phyloP scores from a whole-genome alignment of 805 yeast genomes.

The Metschnikowia noctiluminum region DNA sequence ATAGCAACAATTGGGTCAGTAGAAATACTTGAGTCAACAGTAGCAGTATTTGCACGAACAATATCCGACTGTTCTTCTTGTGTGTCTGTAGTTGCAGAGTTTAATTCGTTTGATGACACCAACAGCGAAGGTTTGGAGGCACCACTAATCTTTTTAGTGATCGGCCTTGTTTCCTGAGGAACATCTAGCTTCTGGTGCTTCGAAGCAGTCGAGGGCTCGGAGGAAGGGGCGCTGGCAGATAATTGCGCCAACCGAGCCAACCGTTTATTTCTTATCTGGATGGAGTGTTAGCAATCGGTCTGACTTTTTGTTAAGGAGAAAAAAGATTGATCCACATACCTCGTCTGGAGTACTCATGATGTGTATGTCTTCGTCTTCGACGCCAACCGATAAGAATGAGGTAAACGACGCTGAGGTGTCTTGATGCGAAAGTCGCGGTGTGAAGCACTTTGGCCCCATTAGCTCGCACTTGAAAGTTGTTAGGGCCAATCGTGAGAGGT shows the following conservation, averaged over 20 bases:
- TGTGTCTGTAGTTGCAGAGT: not conserved
- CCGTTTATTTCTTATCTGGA: slow-evolving; percentile 48
- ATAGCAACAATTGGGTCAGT: slow-evolving; percentile 20
- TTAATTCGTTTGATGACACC: not conserved
- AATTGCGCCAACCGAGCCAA: slow-evolving; percentile 45
- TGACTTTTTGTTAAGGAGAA: no score
- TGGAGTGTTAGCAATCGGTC: not conserved
- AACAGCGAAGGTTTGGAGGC: not conserved
- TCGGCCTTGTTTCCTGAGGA: no score
- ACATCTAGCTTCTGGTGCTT: slow-evolving; percentile 1
- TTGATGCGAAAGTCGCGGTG: not conserved
- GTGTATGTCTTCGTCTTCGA: not conserved
- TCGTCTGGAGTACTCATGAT: slow-evolving; percentile 19
- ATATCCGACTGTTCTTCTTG: not conserved
- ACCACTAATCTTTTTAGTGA: no score
- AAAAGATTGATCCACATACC: slow-evolving; percentile 10
- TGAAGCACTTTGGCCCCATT: not conserved
- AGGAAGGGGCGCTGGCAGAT: slow-evolving; percentile 7
- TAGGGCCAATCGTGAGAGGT: no score
- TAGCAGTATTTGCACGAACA: not conserved
- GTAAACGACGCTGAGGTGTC: not conserved
- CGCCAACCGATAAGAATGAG: not conserved
- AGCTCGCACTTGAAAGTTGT: no score
- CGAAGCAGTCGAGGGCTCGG: slow-evolving; percentile 1
- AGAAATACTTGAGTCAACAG: not conserved